Conservation (phyloP, 441 rosid genomes). For the Adansonia rubrostipa region DNA sequence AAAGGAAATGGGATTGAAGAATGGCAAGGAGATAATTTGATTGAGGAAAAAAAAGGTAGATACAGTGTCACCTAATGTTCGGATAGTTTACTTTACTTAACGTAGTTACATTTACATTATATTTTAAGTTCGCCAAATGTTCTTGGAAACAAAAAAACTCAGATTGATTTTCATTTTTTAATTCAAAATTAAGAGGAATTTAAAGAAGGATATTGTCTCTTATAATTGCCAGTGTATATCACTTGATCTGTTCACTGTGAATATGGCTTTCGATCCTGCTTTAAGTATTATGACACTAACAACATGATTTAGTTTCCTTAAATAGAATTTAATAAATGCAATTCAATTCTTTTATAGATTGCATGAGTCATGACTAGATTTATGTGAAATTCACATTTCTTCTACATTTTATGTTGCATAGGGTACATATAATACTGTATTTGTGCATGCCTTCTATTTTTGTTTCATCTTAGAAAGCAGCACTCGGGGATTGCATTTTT, state of each 20-base stretch:
- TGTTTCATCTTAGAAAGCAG: not conserved
- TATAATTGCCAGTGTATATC: not conserved
- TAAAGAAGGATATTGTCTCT: not conserved
- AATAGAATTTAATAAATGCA: not conserved
- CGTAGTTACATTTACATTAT: not conserved
- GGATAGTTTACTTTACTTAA: constrained; percentile 16
- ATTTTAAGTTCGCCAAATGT: constrained; percentile 7
- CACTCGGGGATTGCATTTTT: not conserved
- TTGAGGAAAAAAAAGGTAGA: constrained; percentile 20
- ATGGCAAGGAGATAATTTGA: constrained; percentile 15
- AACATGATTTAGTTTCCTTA: not conserved
- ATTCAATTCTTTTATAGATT: not conserved
- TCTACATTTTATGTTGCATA: not conserved
- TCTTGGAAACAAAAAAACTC: constrained; percentile 21
- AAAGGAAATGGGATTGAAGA: constrained; percentile 30
- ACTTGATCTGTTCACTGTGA: constrained; percentile 1
- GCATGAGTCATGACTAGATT: not conserved
- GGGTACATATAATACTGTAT: not conserved
- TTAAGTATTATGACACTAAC: not conserved
- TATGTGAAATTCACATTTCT: not conserved
- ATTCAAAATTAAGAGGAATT: not conserved
- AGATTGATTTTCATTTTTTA: not conserved
- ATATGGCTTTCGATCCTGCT: not conserved
- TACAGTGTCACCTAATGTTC: constrained; percentile 8
- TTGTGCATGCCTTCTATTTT: not conserved